phyloP scores from a whole-genome alignment of 176 grass and related monocot species.

The Guadua angustifolia region DNA sequence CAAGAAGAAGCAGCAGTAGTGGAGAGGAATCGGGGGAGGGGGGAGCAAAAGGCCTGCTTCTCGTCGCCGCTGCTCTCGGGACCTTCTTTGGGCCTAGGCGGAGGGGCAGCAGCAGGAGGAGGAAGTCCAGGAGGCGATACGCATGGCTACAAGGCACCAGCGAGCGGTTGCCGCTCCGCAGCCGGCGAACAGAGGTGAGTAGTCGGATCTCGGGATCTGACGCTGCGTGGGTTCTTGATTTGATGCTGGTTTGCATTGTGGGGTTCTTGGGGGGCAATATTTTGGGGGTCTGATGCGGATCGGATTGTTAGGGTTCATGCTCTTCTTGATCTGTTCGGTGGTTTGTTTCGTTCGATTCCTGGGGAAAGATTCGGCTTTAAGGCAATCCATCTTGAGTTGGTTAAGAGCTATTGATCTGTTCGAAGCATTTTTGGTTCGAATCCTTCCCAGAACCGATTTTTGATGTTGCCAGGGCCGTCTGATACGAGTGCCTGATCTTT shows the following conservation, averaged over 20 bases:
- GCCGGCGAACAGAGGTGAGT: constrained; percentile 57
- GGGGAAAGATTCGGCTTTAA: not conserved
- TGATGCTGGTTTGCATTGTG: not conserved
- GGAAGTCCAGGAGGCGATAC: not conserved
- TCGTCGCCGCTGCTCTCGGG: constrained; percentile 9
- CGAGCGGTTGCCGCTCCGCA: constrained; percentile 53
- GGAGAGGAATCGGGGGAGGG: not conserved
- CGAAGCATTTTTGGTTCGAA: not conserved
- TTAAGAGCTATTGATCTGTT: constrained; percentile 15
- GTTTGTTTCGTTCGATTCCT: not conserved
- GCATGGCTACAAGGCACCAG: constrained; percentile 73
- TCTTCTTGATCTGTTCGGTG: not conserved
- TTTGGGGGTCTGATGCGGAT: not conserved
- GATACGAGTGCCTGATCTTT: not conserved
- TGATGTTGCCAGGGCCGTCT: not conserved
- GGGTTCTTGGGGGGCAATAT: not conserved
- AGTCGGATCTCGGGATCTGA: not conserved
- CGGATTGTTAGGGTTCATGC: not conserved
- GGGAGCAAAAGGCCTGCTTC: not conserved
- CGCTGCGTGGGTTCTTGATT: not conserved
- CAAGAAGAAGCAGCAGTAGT: constrained; percentile 1
- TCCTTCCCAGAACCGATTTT: not conserved
- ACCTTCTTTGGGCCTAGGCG: not conserved
- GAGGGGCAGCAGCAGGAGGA: too few species aligned
- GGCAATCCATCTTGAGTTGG: not conserved